Evolutionary conservation across 2,329 filamentous ascomycete genomes (phyloP).

Genomic region (Ustilaginoidea virens): DNA sequence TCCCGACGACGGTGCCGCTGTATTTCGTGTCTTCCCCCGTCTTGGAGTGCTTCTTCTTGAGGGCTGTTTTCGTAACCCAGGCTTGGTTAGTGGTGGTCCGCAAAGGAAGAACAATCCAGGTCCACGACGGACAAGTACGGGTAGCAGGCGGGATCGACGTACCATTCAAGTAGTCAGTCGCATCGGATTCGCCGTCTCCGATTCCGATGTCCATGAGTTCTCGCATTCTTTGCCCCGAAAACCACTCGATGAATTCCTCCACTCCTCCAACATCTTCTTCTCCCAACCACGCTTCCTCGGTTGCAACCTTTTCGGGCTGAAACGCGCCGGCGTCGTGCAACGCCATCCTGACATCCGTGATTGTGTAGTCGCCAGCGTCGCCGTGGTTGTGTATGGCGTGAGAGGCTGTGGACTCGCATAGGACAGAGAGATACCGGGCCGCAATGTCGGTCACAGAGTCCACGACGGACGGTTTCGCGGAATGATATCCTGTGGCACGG

Average conservation of each 20-base stretch:
- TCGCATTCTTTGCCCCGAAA: slow-evolving; percentile 53
- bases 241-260: slow-evolving; percentile 67
- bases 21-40: slow-evolving; percentile 77
- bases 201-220: slow-evolving; percentile 73
- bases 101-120: background rate
- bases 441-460: slow-evolving; percentile 82
- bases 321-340: slow-evolving; percentile 69
- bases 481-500: slow-evolving; percentile 79
- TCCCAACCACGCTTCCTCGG: slow-evolving; percentile 53
- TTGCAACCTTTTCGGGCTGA: slow-evolving; percentile 47
- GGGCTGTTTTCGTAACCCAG: slow-evolving; percentile 34
- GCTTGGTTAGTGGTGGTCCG: background rate
- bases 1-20: slow-evolving; percentile 69
- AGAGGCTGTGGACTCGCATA: slow-evolving; percentile 56
- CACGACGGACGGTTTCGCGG: slow-evolving; percentile 64
- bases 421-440: slow-evolving; percentile 60
- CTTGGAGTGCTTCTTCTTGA: slow-evolving; percentile 90
- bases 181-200: slow-evolving; percentile 47
- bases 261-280: slow-evolving; percentile 69
- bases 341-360: slow-evolving; percentile 75
- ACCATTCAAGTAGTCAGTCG: slow-evolving; percentile 58
- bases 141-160: slow-evolving; percentile 11
- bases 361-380: slow-evolving; percentile 26
- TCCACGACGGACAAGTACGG: background rate
- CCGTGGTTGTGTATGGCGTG: slow-evolving; percentile 57